Evolutionary conservation across 2,329 filamentous ascomycete genomes (phyloP), one percentile per base, ranked within the genome.

Genomic region (Huntiella moniliformis): DNA sequence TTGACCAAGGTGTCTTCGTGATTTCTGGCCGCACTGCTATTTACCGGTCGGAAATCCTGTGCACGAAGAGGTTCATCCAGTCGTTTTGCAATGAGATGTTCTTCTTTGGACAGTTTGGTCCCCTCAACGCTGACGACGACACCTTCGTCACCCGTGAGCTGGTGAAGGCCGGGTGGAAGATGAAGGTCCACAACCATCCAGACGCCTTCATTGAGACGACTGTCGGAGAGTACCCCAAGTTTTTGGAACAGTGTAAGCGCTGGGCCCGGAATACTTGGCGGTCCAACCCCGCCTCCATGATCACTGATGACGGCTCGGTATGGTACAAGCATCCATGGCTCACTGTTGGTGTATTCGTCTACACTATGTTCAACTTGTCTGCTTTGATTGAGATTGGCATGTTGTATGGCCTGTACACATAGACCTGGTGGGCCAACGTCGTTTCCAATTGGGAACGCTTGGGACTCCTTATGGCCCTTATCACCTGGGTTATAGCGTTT

Each of bases 261-360:
- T 79, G 72, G 74, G 64, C 63, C 0, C 63, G 74, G 2, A 74
- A 71, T 0, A 75, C 68, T 0, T 77, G 68, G 62, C 63, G 75
- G 4, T 70, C 65, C 46, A 77, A 77, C 54, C 54, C 62, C 1
- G 65, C 62, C 2, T 65, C 65, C 22, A 61, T 79, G 61, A 45
- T 48, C 22, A 47, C 44, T 15, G 52, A 42, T 3, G 44, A 50
- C 17, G 17, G 42, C 10, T 43, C 38, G 6, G 35, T 40, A 32
- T 48, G 43, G 45, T 47, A 38, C 38, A 45, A 53, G 1, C 64
- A 73, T 51, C 66, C 65, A 0, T 79, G 70, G 66, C 67, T 63
- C 15, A 59, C 66, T 0, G 75, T 74, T 51, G 65, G 68, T n/a
- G 67, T 77, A 5, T 73, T 75, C 52, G 46, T 73, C 35, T 64